phyloP scores from a whole-genome alignment of 2,329 filamentous ascomycete species.

The Anisogramma anomala region DNA sequence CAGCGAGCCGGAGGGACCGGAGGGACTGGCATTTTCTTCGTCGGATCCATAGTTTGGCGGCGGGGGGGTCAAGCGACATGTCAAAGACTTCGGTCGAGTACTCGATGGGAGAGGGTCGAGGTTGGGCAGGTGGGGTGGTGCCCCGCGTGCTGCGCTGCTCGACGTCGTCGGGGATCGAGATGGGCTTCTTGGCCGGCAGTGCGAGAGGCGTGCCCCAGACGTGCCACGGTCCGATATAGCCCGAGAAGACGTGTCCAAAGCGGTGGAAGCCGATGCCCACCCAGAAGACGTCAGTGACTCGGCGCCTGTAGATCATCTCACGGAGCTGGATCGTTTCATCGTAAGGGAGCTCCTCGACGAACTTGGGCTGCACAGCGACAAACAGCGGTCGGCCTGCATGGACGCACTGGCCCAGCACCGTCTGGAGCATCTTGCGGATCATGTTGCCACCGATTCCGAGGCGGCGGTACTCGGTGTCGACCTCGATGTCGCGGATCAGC shows the following conservation, averaged over 20 bases:
- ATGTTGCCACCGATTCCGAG: conserved; percentile 2
- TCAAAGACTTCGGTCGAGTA: no score
- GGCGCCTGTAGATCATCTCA: neutral
- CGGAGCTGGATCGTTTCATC: neutral
- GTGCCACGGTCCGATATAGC: neutral
- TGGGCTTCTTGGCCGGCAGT: neutral
- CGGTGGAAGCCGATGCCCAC: neutral
- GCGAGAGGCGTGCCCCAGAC: neutral
- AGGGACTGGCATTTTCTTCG: no score
- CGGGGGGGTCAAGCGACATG: no score
- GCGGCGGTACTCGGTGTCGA: neutral
- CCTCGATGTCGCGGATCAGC: neutral
- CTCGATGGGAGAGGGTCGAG: no score
- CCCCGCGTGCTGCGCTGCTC: neutral
- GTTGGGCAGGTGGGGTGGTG: neutral
- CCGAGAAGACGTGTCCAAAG: no score
- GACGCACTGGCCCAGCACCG: neutral
- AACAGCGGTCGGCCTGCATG: neutral
- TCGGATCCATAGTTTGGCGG: no score
- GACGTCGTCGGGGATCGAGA: neutral
- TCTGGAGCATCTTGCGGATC: neutral
- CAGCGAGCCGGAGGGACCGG: neutral
- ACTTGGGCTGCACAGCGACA: neutral
- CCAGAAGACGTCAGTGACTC: neutral
- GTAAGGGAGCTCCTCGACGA: neutral